Base-by-base conservation (phyloP, 2,329 filamentous ascomycete species). In the Leptographium wingfieldii region DNA sequence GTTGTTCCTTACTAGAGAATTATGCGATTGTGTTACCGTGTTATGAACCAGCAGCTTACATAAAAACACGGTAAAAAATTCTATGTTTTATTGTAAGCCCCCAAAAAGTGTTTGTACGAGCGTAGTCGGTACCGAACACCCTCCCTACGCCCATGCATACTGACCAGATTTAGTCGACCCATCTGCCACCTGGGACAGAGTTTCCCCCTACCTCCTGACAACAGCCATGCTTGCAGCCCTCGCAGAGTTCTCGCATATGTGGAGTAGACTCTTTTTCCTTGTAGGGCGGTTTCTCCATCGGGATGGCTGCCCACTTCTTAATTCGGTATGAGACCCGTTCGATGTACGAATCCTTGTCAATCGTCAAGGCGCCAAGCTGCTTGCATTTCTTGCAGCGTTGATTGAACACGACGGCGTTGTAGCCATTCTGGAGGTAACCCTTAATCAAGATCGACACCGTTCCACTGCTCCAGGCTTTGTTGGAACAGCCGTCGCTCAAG, bases 371-470 rank as follows among this genome's bases (percentile, higher is more conserved):
- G 16, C 69, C 68, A 2, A 72, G 62, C 4, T 5, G 12, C 0
- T 69, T 63, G 64, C 70, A 76, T 1, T 6, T 2, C 7, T 58
- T 64, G 67, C 73, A 76, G 1, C 67, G 68, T 59, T 75, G 73
- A 49, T 71, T 66, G 60, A 70, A 75, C 0, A 75, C 69, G 2
- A 67, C 51, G 0, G 67, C 73, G 56, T 74, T 73, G 64, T 76
- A 76, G 4, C 64, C 62, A 5, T 66, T 55, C 0, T 48, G 54
- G 0, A 29, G 31, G 51, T 72, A 75, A 43, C 65, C 59, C 10
- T 70, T 67, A 22, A 75, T 75, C 0, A 63, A 65, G 16, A 73
- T 69, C 7, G 69, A 62, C 19, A 76, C 69, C 35, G 48, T 63
- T 60, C 64, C 69, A 67, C 72, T 76, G 1, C 55, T 51, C 73